Evolutionary conservation across 345 rosid species (phyloP), one percentile per base, ranked within the genome.

Genomic region (Aquilaria sinensis): DNA sequence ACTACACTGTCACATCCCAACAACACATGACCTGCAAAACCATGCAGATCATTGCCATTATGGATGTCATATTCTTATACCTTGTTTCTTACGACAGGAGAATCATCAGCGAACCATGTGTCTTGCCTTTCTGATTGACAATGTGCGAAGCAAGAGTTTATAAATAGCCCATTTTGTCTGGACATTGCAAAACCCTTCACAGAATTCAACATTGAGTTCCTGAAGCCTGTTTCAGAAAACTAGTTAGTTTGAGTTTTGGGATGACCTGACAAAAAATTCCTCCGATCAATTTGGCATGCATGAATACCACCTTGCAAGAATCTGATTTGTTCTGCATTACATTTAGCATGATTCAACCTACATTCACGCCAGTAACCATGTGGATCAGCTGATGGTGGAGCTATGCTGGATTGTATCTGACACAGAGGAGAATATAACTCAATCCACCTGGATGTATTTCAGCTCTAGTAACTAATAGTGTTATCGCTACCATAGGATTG

Each of bases 111-210:
- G 12, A 89, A 91, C 99, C 99, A 94, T 43, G 99, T 89, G 60
- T 94, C 96, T 70, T 86, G 97, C 67, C 93, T 85, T 76, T 94
- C 99, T 6, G 96, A 70, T 75, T 94, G 97, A 80, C 96, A 94
- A 64, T 94, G 99, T 72, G 96, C 88, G 50, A 94, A 94, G 64
- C 96, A 91, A 2, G 99, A 94, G 65, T 94, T 94, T 73, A 94
- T 84, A 69, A 91, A 94, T 53, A 86, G 57, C 12, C 99, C 97
- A 13, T 91, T 89, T 63, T 83, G 68, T 70, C 74, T 81, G 14
- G 92, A 85, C 80, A 61, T 77, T 6, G 96, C 75, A 72, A 94
- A 89, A 2, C 86, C 81, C 61, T 66, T 79, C 50, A 89, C 69
- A 9, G 75, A 83, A 43, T 67, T 74, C 74, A 94, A 80, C 97